Evolutionary conservation across 352 stramenopile species (phyloP).

Genomic region (Plasmopara muralis): DNA sequence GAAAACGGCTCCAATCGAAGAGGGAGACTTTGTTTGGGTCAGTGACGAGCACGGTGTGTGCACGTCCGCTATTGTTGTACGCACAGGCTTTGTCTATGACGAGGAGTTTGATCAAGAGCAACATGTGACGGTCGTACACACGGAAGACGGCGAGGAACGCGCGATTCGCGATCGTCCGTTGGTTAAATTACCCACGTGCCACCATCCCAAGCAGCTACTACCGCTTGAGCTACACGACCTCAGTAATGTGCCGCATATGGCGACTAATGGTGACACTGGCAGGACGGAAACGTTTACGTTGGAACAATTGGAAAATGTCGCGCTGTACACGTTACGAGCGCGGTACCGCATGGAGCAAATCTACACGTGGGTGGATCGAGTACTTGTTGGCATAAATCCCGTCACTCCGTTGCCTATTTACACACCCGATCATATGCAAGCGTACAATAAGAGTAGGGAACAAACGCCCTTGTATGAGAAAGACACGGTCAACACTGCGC

Average conservation of each 20-base stretch:
- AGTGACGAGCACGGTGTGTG: slow-evolving; percentile 44
- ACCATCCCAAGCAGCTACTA: slow-evolving; percentile 61
- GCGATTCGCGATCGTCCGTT: slow-evolving; percentile 54
- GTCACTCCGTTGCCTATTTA: slow-evolving; percentile 68
- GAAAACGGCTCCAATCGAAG: slow-evolving; percentile 28
- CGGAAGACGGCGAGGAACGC: slow-evolving; percentile 74
- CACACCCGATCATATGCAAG: slow-evolving; percentile 77
- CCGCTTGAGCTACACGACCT: slow-evolving; percentile 56
- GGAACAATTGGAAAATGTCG: slow-evolving; percentile 65
- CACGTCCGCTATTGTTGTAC: slow-evolving; percentile 52
- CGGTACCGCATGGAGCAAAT: slow-evolving; percentile 77
- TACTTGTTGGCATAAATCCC: slow-evolving; percentile 69
- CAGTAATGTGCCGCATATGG: slow-evolving; percentile 58
- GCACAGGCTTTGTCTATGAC: slow-evolving; percentile 53
- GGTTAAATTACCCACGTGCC: slow-evolving; percentile 44
- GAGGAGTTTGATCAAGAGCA: slow-evolving; percentile 55
- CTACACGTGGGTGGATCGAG: slow-evolving; percentile 77
- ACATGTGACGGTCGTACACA: slow-evolving; percentile 70
- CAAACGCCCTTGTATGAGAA: slow-evolving; percentile 49
- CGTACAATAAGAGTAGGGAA: slow-evolving; percentile 62
- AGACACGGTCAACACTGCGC: slow-evolving; percentile 49
- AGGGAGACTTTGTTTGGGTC: slow-evolving; percentile 68
- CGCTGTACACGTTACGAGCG: slow-evolving; percentile 64
- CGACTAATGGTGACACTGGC: slow-evolving; percentile 51
- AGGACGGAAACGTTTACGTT: slow-evolving; percentile 53